Conservation (phyloP, 129 eudicot genomes). For the Flaveria brownii region DNA sequence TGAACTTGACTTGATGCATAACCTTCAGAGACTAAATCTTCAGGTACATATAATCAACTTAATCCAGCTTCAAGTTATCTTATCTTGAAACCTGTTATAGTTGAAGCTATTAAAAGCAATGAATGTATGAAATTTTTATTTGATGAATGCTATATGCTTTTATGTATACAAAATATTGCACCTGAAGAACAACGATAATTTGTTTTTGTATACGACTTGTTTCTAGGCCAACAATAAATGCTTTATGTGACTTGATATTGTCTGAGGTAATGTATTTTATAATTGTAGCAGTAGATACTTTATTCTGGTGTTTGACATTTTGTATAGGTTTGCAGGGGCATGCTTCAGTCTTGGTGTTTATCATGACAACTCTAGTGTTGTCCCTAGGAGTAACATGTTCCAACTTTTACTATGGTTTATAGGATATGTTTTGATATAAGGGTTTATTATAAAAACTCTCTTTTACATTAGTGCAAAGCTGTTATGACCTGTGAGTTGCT, state of each 20-base stretch:
- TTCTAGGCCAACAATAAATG: slow-evolving; percentile 2
- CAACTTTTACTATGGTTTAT: not conserved
- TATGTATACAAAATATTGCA: slow-evolving; percentile 21
- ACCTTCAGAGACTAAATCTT: slow-evolving; percentile 66
- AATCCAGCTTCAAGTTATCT: not conserved
- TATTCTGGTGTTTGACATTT: not conserved
- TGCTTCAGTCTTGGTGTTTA: not conserved
- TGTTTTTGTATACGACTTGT: not conserved
- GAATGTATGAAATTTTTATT: not conserved
- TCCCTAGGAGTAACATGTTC: slow-evolving; percentile 1
- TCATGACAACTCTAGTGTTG: slow-evolving; percentile 15
- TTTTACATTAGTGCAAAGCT: slow-evolving; percentile 4
- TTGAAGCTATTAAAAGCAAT: not conserved
- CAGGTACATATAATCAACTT: slow-evolving; percentile 56
- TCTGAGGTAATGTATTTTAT: slow-evolving; percentile 5
- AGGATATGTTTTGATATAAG: not conserved
- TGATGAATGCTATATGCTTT: slow-evolving; percentile 24
- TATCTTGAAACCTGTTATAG: not conserved
- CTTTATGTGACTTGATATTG: slow-evolving; percentile 16
- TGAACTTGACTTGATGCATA: slow-evolving; percentile 69
- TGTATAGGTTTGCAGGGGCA: not conserved
- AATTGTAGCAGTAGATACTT: slow-evolving; percentile 7
- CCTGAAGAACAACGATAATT: slow-evolving; percentile 3
- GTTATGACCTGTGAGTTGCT: slow-evolving; percentile 22
- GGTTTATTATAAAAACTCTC: slow-evolving; percentile 7